Conservation (phyloP, 805 yeast species). For the Candida xyloterini region DNA sequence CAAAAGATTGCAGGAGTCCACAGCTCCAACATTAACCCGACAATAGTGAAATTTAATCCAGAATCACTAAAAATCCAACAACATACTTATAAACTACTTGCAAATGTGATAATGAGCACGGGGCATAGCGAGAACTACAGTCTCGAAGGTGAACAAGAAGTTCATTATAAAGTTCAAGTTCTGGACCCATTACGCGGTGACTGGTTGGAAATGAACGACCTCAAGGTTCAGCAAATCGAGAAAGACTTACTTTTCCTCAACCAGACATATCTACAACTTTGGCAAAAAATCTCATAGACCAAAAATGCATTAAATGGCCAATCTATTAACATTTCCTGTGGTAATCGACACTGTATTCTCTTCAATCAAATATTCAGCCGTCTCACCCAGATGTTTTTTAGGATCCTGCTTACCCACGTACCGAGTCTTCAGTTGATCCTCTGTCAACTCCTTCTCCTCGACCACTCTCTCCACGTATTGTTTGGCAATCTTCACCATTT, state of each 20-base stretch:
- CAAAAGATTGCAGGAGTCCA: conserved; percentile 29
- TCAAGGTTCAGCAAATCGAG: conserved; percentile 44
- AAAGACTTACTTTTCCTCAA: conserved; percentile 58
- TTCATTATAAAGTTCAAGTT: conserved; percentile 49
- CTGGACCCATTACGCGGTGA: conserved; percentile 36
- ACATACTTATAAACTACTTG: conserved; percentile 41
- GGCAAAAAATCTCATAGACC: conserved; percentile 41
- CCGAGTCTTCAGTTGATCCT: conserved; percentile 88
- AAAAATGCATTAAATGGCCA: conserved; percentile 66
- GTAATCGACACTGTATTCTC: conserved; percentile 84
- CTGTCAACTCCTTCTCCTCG: conserved; percentile 86
- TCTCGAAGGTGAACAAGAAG: conserved; percentile 4
- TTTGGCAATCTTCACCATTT: conserved; percentile 86
- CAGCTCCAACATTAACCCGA: conserved; percentile 49
- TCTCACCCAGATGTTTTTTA: conserved; percentile 90
- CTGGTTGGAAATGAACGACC: conserved; percentile 63
- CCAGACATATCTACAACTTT: conserved; percentile 65
- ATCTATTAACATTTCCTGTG: conserved; percentile 85
- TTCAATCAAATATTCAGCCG: conserved; percentile 82
- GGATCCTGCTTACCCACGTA: conserved; percentile 99
- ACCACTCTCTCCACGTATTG: conserved; percentile 85
- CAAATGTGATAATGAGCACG: conserved; percentile 42
- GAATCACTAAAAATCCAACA: conserved; percentile 28
- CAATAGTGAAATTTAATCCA: conserved; percentile 59
- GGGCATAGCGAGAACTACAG: conserved; percentile 21